phyloP scores from a whole-genome alignment of 2,329 filamentous ascomycete species.

The Tolypocladium pustulatum region DNA sequence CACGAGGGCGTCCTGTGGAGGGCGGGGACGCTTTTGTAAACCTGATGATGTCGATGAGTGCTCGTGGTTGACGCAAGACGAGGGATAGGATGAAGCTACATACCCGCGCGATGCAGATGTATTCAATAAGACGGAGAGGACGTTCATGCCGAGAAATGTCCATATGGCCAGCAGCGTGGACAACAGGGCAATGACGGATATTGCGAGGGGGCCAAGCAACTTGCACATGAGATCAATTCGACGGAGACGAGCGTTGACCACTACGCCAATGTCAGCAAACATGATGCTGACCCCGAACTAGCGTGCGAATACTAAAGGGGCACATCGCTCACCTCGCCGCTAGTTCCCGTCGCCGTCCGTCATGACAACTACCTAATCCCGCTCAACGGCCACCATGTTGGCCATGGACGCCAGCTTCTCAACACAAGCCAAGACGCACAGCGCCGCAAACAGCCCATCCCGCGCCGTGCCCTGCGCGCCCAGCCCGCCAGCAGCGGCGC shows the following conservation, averaged over 20 bases:
- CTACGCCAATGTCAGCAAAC: constrained; percentile 13
- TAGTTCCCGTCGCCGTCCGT: constrained; percentile 6
- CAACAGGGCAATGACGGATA: constrained; percentile 37
- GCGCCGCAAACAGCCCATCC: constrained; percentile 18
- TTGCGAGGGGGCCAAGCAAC: constrained; percentile 43
- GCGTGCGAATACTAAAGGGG: too few relatives aligned
- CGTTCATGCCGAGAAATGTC: constrained; percentile 37
- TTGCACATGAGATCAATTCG: constrained; percentile 52
- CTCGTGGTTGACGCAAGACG: constrained; percentile 9
- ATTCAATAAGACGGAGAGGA: constrained; percentile 39
- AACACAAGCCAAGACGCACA: constrained; percentile 48
- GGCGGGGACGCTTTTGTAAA: constrained; percentile 7
- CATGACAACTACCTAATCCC: constrained; percentile 50
- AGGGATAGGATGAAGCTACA: constrained; percentile 12
- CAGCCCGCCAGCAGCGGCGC: too few relatives aligned
- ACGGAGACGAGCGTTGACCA: constrained; percentile 49
- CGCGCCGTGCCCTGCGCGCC: constrained; percentile 1
- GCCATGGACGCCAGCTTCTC: constrained; percentile 58
- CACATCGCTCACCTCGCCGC: constrained; percentile 1
- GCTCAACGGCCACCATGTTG: constrained; percentile 59
- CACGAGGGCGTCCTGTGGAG: background rate
- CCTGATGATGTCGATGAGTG: background rate
- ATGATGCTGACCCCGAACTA: too few relatives aligned
- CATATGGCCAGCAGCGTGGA: constrained; percentile 39
- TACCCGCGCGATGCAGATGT: constrained; percentile 34